Evolutionary conservation across 2,329 filamentous ascomycete species (phyloP).

Genomic region (Diplodia seriata): DNA sequence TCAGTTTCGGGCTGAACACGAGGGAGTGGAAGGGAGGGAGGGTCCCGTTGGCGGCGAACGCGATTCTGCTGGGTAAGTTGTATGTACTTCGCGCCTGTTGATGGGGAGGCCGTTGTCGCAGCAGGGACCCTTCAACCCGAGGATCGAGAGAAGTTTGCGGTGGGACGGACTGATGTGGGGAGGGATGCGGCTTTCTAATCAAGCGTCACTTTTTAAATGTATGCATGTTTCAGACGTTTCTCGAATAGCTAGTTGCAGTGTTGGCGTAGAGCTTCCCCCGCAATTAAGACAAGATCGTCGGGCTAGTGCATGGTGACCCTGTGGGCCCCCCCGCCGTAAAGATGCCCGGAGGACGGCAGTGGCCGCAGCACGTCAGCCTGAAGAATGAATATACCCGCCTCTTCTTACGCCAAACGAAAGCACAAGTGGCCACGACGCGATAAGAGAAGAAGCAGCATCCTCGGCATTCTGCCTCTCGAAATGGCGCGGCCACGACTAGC

Average conservation of each 20-base stretch:
- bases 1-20: conserved; percentile 54
- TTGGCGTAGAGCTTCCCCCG: neutral
- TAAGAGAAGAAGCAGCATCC: neutral
- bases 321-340: neutral
- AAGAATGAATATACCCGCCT: neutral
- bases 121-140: neutral
- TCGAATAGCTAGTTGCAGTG: neutral
- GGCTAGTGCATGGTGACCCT: neutral
- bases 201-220: too few species aligned
- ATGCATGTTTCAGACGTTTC: too few species aligned
- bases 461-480: neutral
- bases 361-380: neutral
- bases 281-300: neutral
- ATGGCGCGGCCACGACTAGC: neutral
- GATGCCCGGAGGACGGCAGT: neutral
- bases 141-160: neutral
- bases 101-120: neutral
- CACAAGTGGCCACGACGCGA: neutral
- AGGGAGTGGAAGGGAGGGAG: conserved; percentile 53
- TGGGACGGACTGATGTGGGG: too few species aligned
- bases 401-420: neutral
- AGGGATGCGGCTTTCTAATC: too few species aligned
- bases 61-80: conserved; percentile 39
- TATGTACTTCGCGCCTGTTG: neutral
- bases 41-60: conserved; percentile 53